phyloP scores from a whole-genome alignment of 2,329 filamentous ascomycete genomes.

The Neopestalotiopsis sp. region DNA sequence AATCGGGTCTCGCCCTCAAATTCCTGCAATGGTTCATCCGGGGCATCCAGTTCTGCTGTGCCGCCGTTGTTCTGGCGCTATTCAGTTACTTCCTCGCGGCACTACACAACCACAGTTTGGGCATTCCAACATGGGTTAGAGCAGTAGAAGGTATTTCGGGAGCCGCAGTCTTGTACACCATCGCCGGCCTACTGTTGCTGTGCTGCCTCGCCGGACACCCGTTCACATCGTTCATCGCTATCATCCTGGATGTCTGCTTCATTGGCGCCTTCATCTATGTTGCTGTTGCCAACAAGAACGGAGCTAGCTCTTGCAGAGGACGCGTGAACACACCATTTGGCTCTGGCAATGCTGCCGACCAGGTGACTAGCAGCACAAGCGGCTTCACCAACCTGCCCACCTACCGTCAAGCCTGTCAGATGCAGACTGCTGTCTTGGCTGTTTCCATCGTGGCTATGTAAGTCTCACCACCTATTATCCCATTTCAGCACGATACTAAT shows the following conservation, averaged over 20 bases:
- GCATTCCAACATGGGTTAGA: conserved; percentile 69
- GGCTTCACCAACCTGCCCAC: conserved; percentile 55
- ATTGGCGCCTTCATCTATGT: conserved; percentile 81
- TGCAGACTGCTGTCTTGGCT: conserved; percentile 80
- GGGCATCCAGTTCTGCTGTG: conserved; percentile 73
- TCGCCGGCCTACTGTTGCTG: conserved; percentile 74
- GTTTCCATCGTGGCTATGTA: conserved; percentile 77
- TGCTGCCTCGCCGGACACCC: conserved; percentile 79
- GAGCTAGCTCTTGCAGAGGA: conserved; percentile 66
- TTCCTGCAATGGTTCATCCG: conserved; percentile 74
- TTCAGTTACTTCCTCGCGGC: conserved; percentile 86
- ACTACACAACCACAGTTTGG: conserved; percentile 66
- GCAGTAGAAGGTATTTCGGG: conserved; percentile 83
- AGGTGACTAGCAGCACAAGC: conserved; percentile 53
- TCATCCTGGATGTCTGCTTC: conserved; percentile 80
- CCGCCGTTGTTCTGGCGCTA: conserved; percentile 76
- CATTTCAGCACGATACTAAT: neutral
- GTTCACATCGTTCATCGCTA: conserved; percentile 74
- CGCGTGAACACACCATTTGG: conserved; percentile 73
- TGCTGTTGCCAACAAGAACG: conserved; percentile 74
- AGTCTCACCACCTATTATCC: no score
- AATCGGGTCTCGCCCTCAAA: conserved; percentile 69
- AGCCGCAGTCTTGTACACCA: conserved; percentile 74
- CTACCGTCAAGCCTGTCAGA: conserved; percentile 65
- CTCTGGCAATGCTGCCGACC: conserved; percentile 57